A percentile compares a stretch with the other conserved stretches of the same genome.
phyloP scores from a whole-genome alignment of 352 stramenopile species.

The Pelagophyceae sp. region DNA sequence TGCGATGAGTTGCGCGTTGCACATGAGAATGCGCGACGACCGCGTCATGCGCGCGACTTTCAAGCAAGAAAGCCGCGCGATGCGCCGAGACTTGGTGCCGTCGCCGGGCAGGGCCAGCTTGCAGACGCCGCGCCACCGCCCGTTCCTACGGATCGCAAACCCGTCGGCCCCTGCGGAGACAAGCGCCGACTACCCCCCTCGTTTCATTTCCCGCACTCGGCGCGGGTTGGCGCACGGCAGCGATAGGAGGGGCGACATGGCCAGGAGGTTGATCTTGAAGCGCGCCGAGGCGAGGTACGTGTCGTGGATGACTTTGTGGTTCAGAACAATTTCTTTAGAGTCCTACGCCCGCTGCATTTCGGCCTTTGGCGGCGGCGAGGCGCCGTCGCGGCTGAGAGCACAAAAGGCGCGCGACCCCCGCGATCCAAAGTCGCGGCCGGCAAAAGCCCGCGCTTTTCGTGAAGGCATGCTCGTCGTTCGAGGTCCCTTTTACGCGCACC shows the following conservation, averaged over 20 bases:
- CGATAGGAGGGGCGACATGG: constrained; percentile 40
- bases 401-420: too few species aligned
- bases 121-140: constrained; percentile 14
- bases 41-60: neutral
- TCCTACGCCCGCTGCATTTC: too few species aligned
- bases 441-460: too few species aligned
- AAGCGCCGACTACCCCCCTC: too few species aligned
- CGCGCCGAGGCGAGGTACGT: constrained; percentile 32
- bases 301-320: constrained; percentile 32
- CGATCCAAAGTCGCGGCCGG: too few species aligned
- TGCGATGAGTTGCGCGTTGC: constrained; percentile 39
- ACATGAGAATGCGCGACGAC: constrained; percentile 27
- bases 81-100: neutral
- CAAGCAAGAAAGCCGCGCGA: neutral
- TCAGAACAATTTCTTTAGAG: constrained; percentile 36
- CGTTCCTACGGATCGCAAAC: too few species aligned
- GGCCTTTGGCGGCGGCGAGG: too few species aligned
- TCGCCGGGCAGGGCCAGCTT: neutral
- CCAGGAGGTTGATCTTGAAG: constrained; percentile 40
- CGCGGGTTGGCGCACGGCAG: constrained; percentile 19
- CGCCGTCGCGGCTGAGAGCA: too few species aligned
- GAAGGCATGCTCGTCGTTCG: too few species aligned
- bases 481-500: too few species aligned
- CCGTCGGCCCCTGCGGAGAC: too few species aligned
- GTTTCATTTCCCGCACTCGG: too few species aligned